Conservation (phyloP, 768 basidiomycete genomes). For the Amanita exitialis region DNA sequence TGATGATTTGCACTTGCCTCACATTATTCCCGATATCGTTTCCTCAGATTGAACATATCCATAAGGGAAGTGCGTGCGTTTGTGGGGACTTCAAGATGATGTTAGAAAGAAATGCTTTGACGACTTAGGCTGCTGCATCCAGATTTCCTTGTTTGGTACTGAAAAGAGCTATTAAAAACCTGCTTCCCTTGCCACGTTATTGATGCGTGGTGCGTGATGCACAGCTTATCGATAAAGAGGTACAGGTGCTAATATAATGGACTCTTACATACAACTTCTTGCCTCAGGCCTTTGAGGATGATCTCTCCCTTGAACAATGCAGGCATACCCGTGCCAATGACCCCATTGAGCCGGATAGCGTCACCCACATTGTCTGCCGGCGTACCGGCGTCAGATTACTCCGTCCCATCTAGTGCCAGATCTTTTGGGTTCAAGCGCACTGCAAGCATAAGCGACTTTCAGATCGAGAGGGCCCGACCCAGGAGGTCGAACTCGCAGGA, state of each 20-base stretch:
- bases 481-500: constrained; percentile 20
- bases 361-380: constrained; percentile 3
- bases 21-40: background rate
- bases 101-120: no score
- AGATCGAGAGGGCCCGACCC: constrained; percentile 46
- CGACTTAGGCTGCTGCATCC: no score
- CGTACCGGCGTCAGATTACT: background rate
- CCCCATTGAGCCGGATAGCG: constrained; percentile 1
- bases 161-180: no score
- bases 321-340: constrained; percentile 2
- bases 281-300: background rate
- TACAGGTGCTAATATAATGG: background rate
- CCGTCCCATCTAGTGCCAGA: background rate
- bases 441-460: constrained; percentile 27
- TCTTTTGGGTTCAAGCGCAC: background rate
- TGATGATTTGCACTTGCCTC: background rate
- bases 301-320: constrained; percentile 1
- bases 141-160: background rate
- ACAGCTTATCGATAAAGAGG: constrained; percentile 1
- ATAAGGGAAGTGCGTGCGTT: no score
- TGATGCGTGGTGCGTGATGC: constrained; percentile 5
- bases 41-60: no score
- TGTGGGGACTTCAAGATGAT: no score
- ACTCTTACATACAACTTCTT: background rate
- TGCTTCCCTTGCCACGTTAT: constrained; percentile 7